Evolutionary conservation across 1,284 basidiomycete genomes (phyloP).

Genomic region (Blastosporella zonata): DNA sequence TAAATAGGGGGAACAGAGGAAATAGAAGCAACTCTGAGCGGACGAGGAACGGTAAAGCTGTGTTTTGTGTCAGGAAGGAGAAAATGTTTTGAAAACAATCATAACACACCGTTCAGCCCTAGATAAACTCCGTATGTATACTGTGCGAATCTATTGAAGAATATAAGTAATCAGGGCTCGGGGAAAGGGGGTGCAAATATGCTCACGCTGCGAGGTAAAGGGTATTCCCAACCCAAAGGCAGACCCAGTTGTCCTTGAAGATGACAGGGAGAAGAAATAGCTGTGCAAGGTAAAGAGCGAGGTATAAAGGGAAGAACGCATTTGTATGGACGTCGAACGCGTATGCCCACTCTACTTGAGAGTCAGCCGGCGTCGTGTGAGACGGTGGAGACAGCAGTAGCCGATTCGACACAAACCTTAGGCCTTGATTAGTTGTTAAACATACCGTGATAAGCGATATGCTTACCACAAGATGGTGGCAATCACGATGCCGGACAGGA

Average conservation of each 20-base stretch:
- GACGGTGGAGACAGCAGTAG: constrained; percentile 71
- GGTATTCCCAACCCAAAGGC: constrained; percentile 89
- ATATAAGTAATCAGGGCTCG: background rate
- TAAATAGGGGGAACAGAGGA: constrained; percentile 82
- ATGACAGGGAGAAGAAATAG: constrained; percentile 82
- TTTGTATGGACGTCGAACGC: constrained; percentile 95
- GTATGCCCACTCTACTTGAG: constrained; percentile 86
- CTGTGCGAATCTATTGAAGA: constrained; percentile 63
- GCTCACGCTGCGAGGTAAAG: constrained; percentile 79
- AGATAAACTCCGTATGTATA: constrained; percentile 91
- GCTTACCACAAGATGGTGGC: constrained; percentile 78
- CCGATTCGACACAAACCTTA: constrained; percentile 70
- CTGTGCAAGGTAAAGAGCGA: constrained; percentile 84
- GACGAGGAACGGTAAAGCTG: constrained; percentile 88
- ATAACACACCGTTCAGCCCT: constrained; percentile 68
- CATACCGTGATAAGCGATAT: background rate
- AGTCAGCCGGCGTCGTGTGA: constrained; percentile 69
- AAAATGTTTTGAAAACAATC: background rate
- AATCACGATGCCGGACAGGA: constrained; percentile 70
- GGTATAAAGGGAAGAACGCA: constrained; percentile 89
- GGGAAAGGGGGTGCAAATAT: constrained; percentile 24
- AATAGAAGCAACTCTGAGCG: constrained; percentile 84
- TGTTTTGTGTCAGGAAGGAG: constrained; percentile 5
- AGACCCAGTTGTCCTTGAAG: constrained; percentile 85
- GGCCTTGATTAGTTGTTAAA: constrained; percentile 1